Percentiles rank a stretch among this genome's conserved stretches.
phyloP scores from a whole-genome alignment of 1,139 yeast genomes.

The Spencermartinsiella ligniputridi region DNA sequence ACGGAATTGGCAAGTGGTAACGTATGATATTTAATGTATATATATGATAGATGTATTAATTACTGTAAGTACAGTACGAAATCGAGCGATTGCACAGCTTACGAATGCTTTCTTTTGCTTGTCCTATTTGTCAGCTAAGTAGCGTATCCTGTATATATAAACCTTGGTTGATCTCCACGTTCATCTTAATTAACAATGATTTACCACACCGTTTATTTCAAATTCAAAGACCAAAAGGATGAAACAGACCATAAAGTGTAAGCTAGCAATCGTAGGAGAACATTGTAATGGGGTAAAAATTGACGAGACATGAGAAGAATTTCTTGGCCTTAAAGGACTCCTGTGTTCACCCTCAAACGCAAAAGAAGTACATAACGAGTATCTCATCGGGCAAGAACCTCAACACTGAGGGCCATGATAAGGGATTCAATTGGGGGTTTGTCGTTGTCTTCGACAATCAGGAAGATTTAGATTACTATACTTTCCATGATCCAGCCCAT shows the following conservation, averaged over 20 bases:
- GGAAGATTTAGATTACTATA: conserved; percentile 1
- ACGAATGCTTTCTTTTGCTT: no score
- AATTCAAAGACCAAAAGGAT: neutral
- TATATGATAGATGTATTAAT: neutral
- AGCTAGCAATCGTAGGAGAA: no score
- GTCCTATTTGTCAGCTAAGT: no score
- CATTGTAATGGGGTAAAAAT: no score
- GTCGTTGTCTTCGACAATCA: conserved; percentile 4
- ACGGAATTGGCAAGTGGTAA: conserved; percentile 58
- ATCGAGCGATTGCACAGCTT: no score
- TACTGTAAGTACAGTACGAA: no score
- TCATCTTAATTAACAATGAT: no score
- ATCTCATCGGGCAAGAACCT: conserved; percentile 3
- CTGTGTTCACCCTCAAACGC: neutral
- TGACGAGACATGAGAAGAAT: neutral
- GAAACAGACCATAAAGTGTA: no score
- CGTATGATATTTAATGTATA: neutral
- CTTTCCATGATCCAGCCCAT: conserved; percentile 7
- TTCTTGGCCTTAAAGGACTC: neutral
- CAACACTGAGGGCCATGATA: conserved; percentile 4
- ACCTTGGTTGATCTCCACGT: no score
- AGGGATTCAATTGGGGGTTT: conserved; percentile 7
- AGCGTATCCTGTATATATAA: no score
- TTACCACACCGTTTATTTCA: conserved; percentile 7
- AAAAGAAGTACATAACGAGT: neutral